These are phyloP conservation scores for Durotheca rogersii DNA, from an alignment of 495 filamentous ascomycete species.

Conservation along the genomic window DNA sequence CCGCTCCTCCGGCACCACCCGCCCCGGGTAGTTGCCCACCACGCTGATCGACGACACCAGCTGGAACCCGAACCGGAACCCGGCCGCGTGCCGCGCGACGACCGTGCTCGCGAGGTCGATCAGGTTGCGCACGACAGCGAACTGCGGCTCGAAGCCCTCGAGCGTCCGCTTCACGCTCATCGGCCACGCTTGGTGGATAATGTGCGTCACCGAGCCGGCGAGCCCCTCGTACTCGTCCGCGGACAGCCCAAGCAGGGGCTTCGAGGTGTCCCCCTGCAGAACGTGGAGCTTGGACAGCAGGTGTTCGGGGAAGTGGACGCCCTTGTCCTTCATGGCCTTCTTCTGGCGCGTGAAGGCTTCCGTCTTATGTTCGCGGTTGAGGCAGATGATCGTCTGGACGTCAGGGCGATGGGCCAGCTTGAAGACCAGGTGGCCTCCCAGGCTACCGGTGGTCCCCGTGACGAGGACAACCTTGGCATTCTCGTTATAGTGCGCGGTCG, in stretches of 20 bases:
- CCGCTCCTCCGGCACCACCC: slow-evolving; percentile 41
- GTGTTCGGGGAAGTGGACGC: slow-evolving; percentile 31
- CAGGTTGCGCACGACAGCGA: slow-evolving; percentile 49
- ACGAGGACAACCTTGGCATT: slow-evolving; percentile 43
- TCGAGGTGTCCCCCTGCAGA: slow-evolving; percentile 46
- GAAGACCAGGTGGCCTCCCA: slow-evolving; percentile 46
- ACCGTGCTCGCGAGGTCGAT: slow-evolving; percentile 46
- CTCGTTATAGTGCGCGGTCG: slow-evolving; percentile 23
- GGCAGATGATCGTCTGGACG: slow-evolving; percentile 45
- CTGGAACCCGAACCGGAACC: slow-evolving; percentile 46
- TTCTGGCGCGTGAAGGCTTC: slow-evolving; percentile 36
- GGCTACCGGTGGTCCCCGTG: slow-evolving; percentile 50
- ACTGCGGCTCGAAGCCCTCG: slow-evolving; percentile 51
- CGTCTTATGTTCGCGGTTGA: slow-evolving; percentile 42
- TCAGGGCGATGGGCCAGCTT: slow-evolving; percentile 36
- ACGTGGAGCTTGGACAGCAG: slow-evolving; percentile 44
- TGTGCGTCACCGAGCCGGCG: slow-evolving; percentile 47
- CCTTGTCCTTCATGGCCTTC: slow-evolving; percentile 37
- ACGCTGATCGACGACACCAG: slow-evolving; percentile 57
- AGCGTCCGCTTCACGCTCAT: slow-evolving; percentile 52
- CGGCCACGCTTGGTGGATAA: slow-evolving; percentile 61
- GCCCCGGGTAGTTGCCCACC: slow-evolving; percentile 48
- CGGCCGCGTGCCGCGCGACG: slow-evolving; percentile 9
- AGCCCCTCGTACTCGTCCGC: slow-evolving; percentile 41
- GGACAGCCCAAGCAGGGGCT: slow-evolving; percentile 48